Percentiles rank a stretch among this genome's conserved stretches.
phyloP scores from a whole-genome alignment of 768 basidiomycete species.

The Trametes meyenii region DNA sequence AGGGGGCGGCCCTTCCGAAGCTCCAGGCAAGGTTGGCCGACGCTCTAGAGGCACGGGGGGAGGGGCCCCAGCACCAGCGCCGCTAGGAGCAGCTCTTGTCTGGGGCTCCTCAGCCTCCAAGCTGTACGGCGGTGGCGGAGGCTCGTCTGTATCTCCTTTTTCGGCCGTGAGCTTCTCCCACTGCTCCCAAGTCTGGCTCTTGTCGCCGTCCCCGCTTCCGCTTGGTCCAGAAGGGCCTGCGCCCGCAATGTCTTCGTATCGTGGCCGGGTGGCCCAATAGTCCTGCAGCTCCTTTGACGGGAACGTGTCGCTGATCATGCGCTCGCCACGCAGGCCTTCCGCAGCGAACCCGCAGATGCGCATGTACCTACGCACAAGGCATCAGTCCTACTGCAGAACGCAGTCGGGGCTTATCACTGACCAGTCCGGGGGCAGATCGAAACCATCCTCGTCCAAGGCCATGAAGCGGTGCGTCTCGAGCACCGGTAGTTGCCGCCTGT shows the following conservation, averaged over 20 bases:
- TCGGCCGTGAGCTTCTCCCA: slow-evolving; percentile 43
- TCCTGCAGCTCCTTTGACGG: slow-evolving; percentile 74
- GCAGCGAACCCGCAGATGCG: slow-evolving; percentile 74
- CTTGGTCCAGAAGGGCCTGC: slow-evolving; percentile 2
- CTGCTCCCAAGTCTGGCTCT: slow-evolving; percentile 42
- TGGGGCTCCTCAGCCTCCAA: slow-evolving; percentile 46
- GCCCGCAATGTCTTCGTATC: slow-evolving; percentile 43
- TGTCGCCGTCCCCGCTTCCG: slow-evolving; percentile 1
- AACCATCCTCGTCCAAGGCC: slow-evolving; percentile 78
- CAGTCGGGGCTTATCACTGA: slow-evolving; percentile 36
- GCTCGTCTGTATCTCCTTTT: slow-evolving; percentile 50
- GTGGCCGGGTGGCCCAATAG: slow-evolving; percentile 70
- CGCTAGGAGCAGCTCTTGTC: background rate
- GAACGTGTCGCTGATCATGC: slow-evolving; percentile 62
- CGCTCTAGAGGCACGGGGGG: slow-evolving; percentile 13
- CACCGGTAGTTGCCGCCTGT: slow-evolving; percentile 59
- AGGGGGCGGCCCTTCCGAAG: slow-evolving; percentile 3
- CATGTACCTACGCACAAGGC: slow-evolving; percentile 59
- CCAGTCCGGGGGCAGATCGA: slow-evolving; percentile 82
- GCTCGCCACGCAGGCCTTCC: slow-evolving; percentile 66
- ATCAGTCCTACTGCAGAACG: background rate
- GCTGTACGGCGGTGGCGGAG: slow-evolving; percentile 72
- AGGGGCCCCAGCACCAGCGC: background rate
- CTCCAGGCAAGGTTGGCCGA: background rate
- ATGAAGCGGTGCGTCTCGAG: slow-evolving; percentile 63